Evolutionary conservation across 768 basidiomycete species (phyloP), one percentile per base, ranked within the genome.

Genomic region (Xanthoconium stramineum): DNA sequence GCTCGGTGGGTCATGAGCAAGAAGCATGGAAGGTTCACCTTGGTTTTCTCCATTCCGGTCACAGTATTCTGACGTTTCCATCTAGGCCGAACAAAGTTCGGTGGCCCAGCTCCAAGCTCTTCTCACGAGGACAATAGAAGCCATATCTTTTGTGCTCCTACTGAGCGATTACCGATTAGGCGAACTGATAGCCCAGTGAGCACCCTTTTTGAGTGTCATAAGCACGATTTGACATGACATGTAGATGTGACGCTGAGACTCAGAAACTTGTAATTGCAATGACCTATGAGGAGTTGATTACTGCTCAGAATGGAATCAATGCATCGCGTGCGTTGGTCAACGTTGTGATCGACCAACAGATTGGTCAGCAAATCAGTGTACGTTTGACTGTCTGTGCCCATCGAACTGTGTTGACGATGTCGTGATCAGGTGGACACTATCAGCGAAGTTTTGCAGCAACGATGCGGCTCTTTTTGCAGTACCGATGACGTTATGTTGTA

Each of bases 401-500:
- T 39, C 19, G 20, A 49, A 48, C 24, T 13, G 39, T 45, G 28
- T 37, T 64, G 36, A 60, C 56, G 33, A 45, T 58, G 11, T 50
- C 59, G 55, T 55, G 35, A 52, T 45, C 56, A 96, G 94, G 91
- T 99, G 60, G 97, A 99, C 71, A 91, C 94, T 7, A 91, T 99
- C 70, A 96, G 93, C 68, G 94, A 98, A 65, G 85, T 94, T 42
- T 74, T 99, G 38, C 96, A 98, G 67, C 86, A 91, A 64, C 81
- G 94, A 69, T 99, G 97, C 62, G 95, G 96, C 3, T 92, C 94
- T 14, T 98, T 98, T 81, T 98, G 94, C 72, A 95, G 95, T 62
- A 88, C 95, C 3, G 97, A 98, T 66, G 97, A 99, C 73, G 97
- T 99, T 43, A 91, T 97, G 81, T 73, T 97, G 30, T 98, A 98